Evolutionary conservation across 75 land plant genomes (phyloP), one percentile per base, ranked within the genome.

Genomic region (Pinus taeda): DNA sequence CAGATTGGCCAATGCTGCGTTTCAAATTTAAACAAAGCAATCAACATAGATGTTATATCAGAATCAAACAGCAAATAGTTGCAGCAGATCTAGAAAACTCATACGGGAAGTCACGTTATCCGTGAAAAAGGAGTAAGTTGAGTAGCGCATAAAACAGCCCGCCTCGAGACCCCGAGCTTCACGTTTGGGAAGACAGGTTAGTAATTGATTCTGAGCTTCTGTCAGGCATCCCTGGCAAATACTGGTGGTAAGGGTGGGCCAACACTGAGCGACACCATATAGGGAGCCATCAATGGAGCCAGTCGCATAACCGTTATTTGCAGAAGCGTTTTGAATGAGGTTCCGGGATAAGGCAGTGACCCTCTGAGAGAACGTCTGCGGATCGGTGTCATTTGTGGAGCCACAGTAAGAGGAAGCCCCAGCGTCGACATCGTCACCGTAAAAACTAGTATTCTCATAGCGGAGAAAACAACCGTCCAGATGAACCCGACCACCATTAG

Each of bases 141-240:
- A 77, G 77, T 83, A 86, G 33, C 85, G 72, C 15, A 86, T 4
- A 22, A 71, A 83, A 66, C 88, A 86, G 66, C 88, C 88, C 6
- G 82, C 66, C 39, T 83, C 80, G 13, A 80, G 45, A 3, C 60
- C 82, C 65, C 76, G 76, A 6, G 76, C 80, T 9, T 83, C 82
- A 0, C 17, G 55, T 69, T 82, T 39, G 60, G 71, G 71, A 75
- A 80, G 13, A 29, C 74, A 58, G 7, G 76, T 45, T 0, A 57
- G 14, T n/a, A 57, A 65, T 21, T 33, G 18, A 3, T n/a, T 1
- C 18, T 39, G 60, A 15, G 85, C 88, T 7, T 61, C 22, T 5
- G 15, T 56, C 55, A 86, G 24, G 76, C 88, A 86, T 7, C 4
- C 4, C 6, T 42, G 4, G 56, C 82, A 83, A 14, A 1, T 26